Evolutionary conservation across 352 stramenopile genomes (phyloP).

Genomic region (Globisporangium radiosum): DNA sequence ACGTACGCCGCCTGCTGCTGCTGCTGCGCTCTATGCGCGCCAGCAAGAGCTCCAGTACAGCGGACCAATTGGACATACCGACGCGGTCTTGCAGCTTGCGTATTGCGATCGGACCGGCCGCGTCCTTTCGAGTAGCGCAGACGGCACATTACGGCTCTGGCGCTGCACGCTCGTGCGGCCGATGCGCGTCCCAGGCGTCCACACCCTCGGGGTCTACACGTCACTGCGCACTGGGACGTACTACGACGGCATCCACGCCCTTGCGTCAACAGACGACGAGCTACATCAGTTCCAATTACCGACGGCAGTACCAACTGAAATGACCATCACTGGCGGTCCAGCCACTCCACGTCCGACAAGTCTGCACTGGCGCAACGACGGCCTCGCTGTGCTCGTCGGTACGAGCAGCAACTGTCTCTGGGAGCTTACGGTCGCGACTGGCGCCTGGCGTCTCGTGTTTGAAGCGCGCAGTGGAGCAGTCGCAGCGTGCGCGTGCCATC

Average conservation of each 20-base stretch:
- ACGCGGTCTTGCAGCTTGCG: conserved; percentile 32
- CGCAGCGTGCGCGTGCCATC: conserved; percentile 28
- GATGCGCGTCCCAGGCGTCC: conserved; percentile 52
- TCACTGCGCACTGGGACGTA: conserved; percentile 32
- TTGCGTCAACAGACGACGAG: conserved; percentile 23
- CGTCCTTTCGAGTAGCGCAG: conserved; percentile 42
- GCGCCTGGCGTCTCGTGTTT: conserved; percentile 48
- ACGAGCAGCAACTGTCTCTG: conserved; percentile 60
- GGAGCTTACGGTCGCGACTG: conserved; percentile 38
- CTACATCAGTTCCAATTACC: conserved; percentile 34
- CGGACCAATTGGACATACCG: conserved; percentile 42
- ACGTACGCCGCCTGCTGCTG: conserved; percentile 52
- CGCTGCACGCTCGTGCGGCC: conserved; percentile 39
- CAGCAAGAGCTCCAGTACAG: conserved; percentile 46
- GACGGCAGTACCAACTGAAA: conserved; percentile 24
- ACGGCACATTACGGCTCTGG: conserved; percentile 52
- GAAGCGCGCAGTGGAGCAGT: conserved; percentile 40
- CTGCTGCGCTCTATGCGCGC: conserved; percentile 27
- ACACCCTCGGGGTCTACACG: conserved; percentile 49
- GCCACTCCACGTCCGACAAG: conserved; percentile 41
- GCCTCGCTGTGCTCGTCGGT: conserved; percentile 36
- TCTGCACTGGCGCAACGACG: conserved; percentile 51
- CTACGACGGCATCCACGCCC: conserved; percentile 39
- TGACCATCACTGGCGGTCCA: neutral
- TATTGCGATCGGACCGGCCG: conserved; percentile 52